phyloP scores from a whole-genome alignment of 495 filamentous ascomycete genomes.

The Neurospora terricola region DNA sequence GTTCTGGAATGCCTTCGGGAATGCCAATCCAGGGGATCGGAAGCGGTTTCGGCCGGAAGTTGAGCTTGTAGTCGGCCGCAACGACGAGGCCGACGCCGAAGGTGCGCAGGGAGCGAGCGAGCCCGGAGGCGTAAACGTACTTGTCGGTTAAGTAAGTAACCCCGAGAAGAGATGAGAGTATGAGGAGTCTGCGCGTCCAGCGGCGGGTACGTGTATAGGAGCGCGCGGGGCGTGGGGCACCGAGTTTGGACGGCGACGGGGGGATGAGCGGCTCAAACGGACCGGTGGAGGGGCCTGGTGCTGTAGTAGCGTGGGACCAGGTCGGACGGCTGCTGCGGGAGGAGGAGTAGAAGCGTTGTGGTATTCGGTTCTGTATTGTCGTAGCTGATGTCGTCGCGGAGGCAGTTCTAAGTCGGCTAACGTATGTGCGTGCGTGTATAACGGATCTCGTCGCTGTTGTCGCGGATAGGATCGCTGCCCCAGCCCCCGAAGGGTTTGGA shows the following conservation, averaged over 20 bases:
- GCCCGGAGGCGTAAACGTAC: constrained; percentile 62
- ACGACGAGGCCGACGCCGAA: constrained; percentile 72
- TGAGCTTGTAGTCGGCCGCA: constrained; percentile 90
- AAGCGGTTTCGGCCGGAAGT: constrained; percentile 70
- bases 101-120: constrained; percentile 73
- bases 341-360: neutral
- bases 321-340: constrained; percentile 6
- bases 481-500: neutral
- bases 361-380: neutral
- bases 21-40: constrained; percentile 43
- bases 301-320: neutral
- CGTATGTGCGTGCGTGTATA: neutral
- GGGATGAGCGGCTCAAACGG: constrained; percentile 65
- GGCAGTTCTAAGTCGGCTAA: neutral
- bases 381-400: neutral
- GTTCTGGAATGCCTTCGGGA: constrained; percentile 52
- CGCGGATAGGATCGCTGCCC: neutral
- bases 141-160: constrained; percentile 56
- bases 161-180: constrained; percentile 49
- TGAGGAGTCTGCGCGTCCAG: constrained; percentile 66
- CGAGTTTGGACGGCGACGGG: constrained; percentile 70
- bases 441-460: neutral
- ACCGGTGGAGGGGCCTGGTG: constrained; percentile 2
- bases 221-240: constrained; percentile 55
- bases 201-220: constrained; percentile 57